These are phyloP conservation scores for Bipolaris bicolor DNA, from an alignment of 2,329 filamentous ascomycete genomes.

Conservation along the genomic window DNA sequence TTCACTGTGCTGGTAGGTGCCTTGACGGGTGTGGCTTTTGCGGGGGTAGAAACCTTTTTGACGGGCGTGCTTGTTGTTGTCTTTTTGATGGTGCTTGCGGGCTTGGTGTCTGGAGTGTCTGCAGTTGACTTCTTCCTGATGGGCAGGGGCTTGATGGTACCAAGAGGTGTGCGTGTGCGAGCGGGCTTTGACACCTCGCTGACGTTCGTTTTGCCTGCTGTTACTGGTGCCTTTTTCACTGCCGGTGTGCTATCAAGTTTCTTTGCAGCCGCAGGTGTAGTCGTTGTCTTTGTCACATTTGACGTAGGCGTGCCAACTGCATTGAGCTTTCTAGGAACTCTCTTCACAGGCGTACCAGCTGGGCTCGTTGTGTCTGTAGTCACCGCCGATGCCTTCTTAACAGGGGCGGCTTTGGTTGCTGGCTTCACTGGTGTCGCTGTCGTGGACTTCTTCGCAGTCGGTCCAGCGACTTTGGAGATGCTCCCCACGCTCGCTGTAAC, in stretches of 20 bases:
- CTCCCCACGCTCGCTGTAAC: conserved; percentile 38
- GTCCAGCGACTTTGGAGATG: conserved; percentile 36
- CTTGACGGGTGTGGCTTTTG: conserved; percentile 20
- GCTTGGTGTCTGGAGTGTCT: conserved; percentile 11
- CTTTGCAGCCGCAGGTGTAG: conserved; percentile 17
- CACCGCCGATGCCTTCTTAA: conserved; percentile 23
- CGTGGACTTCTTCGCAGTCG: conserved; percentile 35
- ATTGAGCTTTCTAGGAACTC: conserved; percentile 26
- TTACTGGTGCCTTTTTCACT: conserved; percentile 27
- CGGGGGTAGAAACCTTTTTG: conserved; percentile 19
- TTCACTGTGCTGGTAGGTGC: conserved; percentile 20
- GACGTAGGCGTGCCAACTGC: conserved; percentile 13
- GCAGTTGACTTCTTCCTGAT: conserved; percentile 14
- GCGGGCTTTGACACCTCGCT: conserved; percentile 26
- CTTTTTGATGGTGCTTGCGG: conserved; percentile 22
- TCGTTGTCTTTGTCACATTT: conserved; percentile 4
- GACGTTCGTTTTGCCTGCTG: conserved; percentile 24
- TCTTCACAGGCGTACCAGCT: conserved; percentile 35
- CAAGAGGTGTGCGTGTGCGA: conserved; percentile 20
- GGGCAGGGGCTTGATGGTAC: conserved; percentile 29
- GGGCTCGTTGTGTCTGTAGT: conserved; percentile 13
- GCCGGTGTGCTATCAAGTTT: conserved; percentile 15
- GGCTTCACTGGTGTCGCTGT: conserved; percentile 27
- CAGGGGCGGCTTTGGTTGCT: conserved; percentile 20
- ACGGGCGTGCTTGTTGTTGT: conserved; percentile 15